Base-by-base conservation (phyloP, 1,284 basidiomycete genomes). In the Leccinum colubrinum region DNA sequence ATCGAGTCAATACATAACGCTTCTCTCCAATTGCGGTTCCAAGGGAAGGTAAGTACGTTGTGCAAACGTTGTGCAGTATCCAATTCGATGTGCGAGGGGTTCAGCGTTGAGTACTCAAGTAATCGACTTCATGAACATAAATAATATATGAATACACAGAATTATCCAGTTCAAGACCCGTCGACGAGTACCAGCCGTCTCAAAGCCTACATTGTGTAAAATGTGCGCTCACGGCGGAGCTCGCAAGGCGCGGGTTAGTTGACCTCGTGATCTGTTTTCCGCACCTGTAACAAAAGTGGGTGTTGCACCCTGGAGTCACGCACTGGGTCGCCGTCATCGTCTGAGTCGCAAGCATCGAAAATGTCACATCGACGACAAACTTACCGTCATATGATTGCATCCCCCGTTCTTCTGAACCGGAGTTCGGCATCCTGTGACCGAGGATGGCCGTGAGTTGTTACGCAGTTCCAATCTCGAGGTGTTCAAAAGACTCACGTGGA, bases 371-470 rank as follows among this genome's bases (percentile, higher is more conserved):
- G 62, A 30, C 15, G 12, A 51, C 12, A 22, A 30, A 68, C 83
- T 71, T 61, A 86, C 86, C 60, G 83, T 83, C 81, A 88, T 87
- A 72, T 88, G 86, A 67, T 87, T 87, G 65, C 87, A 88, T 3
- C 87, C 87, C 8, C 76, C 74, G 5, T 74, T 76, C 69, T 87
- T 88, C 68, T 84, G 82, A 15, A 83, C 80, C 0, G 84, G 83
- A 0, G 84, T 85, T 54, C 75, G 72, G 67, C 86, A 88, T 6
- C 81, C 86, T 87, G 62, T 15, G n/a, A 51, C 22, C 3, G 3
- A 57, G 43, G n/a, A 17, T 17, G n/a, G 9, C n/a, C 43, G 43
- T 46, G 43, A 60, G 43, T 5, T 25, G 37, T 62, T 20, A 41
- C 14, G 15, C 33, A 0, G 6, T 20, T 22, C 41, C 22, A 15